Conservation (phyloP, 2,329 filamentous ascomycete species). For the Hymenoscyphus occultus region DNA sequence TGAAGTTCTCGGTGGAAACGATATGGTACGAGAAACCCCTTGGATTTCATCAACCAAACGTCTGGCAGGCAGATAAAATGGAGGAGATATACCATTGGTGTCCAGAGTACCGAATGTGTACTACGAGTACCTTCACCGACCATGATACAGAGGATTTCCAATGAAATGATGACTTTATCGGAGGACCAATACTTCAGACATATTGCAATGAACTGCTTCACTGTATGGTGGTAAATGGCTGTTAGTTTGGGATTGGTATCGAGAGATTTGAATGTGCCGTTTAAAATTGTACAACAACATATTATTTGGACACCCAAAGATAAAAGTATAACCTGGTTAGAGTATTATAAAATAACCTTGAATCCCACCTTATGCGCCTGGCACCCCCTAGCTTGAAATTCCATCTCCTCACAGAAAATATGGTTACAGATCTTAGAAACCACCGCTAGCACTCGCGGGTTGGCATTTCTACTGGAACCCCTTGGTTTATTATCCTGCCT, state of each 20-base stretch:
- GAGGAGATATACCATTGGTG: constrained; percentile 12
- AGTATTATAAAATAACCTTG: too few species aligned
- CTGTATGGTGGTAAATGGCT: too few species aligned
- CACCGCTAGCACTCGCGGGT: not conserved
- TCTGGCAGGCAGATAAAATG: not conserved
- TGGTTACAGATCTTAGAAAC: not conserved
- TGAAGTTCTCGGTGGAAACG: constrained; percentile 20
- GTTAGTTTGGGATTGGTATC: too few species aligned
- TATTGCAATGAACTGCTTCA: too few species aligned
- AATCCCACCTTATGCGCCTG: too few species aligned
- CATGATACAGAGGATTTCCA: constrained; percentile 9
- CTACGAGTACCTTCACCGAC: constrained; percentile 3
- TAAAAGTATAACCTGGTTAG: too few species aligned
- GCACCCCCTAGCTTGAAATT: not conserved
- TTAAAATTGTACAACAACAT: too few species aligned
- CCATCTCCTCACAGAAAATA: not conserved
- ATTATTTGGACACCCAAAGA: too few species aligned
- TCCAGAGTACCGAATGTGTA: constrained; percentile 9
- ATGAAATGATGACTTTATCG: not conserved
- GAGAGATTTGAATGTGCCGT: too few species aligned
- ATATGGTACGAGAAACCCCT: constrained; percentile 15
- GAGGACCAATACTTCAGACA: too few species aligned
- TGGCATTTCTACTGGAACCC: constrained; percentile 1
- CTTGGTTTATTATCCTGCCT: not conserved
- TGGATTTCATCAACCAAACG: constrained; percentile 14